Conservation (phyloP, 1,139 yeast genomes). For the Kurtzmaniella quercitrusa region DNA sequence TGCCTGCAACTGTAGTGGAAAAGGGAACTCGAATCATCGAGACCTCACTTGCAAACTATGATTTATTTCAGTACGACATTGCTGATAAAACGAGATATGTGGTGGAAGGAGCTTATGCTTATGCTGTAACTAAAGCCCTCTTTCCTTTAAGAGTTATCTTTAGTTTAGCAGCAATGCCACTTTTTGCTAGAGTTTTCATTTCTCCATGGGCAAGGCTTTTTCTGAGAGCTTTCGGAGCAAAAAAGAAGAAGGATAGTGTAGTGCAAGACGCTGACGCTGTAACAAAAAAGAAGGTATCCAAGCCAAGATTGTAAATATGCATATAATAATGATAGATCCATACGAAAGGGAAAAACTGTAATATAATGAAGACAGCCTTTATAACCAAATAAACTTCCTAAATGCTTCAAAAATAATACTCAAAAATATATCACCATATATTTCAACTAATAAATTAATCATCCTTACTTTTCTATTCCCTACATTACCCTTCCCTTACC, state of each 20-base stretch:
- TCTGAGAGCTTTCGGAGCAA: conserved; percentile 10
- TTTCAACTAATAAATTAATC: too few species aligned
- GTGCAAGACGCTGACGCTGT: conserved; percentile 6
- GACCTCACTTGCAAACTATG: conserved; percentile 31
- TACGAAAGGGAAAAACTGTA: neutral
- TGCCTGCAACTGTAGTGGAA: conserved; percentile 64
- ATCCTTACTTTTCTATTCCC: too few species aligned
- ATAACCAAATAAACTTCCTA: too few species aligned
- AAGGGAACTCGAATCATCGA: conserved; percentile 62
- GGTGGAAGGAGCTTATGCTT: conserved; percentile 86
- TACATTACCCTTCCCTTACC: too few species aligned
- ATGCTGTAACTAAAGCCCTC: conserved; percentile 65
- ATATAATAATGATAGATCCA: conserved; percentile 2
- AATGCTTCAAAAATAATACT: too few species aligned
- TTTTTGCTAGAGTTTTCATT: conserved; percentile 58
- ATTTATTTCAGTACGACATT: conserved; percentile 33
- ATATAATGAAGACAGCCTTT: too few species aligned
- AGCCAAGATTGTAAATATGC: conserved; percentile 27
- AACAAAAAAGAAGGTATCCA: conserved; percentile 22
- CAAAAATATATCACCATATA: too few species aligned
- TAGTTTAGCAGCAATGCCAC: conserved; percentile 61
- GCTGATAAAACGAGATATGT: conserved; percentile 56
- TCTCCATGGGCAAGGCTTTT: conserved; percentile 47
- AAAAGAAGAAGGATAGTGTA: conserved; percentile 6
- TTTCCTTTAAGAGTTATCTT: conserved; percentile 59